Evolutionary conservation across 1,139 yeast species (phyloP).

Genomic region (Magnusiomyces paraingens): DNA sequence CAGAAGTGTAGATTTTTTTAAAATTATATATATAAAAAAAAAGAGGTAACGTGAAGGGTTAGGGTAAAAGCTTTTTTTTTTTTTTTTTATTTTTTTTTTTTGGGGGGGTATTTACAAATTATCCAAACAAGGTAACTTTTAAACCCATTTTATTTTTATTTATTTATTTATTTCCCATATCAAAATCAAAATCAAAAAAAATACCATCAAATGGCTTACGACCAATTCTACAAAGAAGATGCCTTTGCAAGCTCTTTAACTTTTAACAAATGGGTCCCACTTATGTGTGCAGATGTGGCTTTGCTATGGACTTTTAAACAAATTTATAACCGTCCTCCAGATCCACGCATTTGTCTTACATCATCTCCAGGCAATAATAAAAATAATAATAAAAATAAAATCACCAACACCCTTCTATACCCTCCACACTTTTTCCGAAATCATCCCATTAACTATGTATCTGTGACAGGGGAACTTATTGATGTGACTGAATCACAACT

Average conservation of each 20-base stretch:
- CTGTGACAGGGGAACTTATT: constrained; percentile 22
- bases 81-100: too few relatives aligned
- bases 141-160: too few relatives aligned
- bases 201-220: too few relatives aligned
- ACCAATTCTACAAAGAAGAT: constrained; percentile 18
- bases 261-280: constrained; percentile 23
- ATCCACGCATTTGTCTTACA: constrained; percentile 4
- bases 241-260: constrained; percentile 19
- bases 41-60: too few relatives aligned
- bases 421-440: constrained; percentile 20
- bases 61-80: too few relatives aligned
- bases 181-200: constrained; percentile 1
- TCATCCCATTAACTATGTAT: constrained; percentile 27
- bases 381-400: too few relatives aligned
- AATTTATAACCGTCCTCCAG: constrained; percentile 14
- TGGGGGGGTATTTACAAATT: too few relatives aligned
- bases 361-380: too few relatives aligned
- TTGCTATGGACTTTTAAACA: constrained; percentile 14
- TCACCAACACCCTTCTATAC: constrained; percentile 16
- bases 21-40: too few relatives aligned
- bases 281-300: constrained; percentile 19
- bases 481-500: constrained; percentile 6
- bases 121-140: too few relatives aligned
- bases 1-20: too few relatives aligned
- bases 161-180: too few relatives aligned